Base-by-base conservation (phyloP, 331 rosid genomes). In the Erythrophleum ivorense region DNA sequence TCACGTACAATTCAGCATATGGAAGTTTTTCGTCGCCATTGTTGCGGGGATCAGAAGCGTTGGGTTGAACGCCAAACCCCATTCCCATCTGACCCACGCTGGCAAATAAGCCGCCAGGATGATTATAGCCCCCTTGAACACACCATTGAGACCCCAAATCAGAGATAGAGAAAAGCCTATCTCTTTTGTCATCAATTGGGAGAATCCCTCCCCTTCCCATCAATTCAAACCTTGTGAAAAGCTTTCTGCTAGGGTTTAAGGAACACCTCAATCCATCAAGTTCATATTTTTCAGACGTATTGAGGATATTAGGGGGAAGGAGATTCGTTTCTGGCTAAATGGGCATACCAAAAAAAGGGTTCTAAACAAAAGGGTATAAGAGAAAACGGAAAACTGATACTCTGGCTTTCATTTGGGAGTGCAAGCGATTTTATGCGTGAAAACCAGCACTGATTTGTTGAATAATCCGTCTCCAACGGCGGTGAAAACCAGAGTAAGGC, bases 11-110 rank as follows among this genome's bases (percentile, higher is more conserved):
- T 75, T 90, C 98, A 13, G 87, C 31, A 66, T 84, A 90, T 4
- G 95, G 93, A 40, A 91, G 86, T 75, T 89, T 93, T 59, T 87
- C 48, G 19, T 87, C 88, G 31, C 78, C 91, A 62, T 82, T 80
- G 78, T 87, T 69, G 49, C 84, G 90, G 34, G 93, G 82, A 73
- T 86, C 85, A 50, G 85, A 52, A 54, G 97, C 45, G 80, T 80
- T 80, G 67, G 88, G 85, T 29, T 91, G 89, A 81, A 85, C 85
- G 11, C 94, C 97, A 18, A 94, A 85, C 9, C 97, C 97, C 86
- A 91, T 71, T 55, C 96, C 98, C 87, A 92, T 88, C 83, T 91
- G 97, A 67, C 94, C 89, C 3, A 96, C 86, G 81, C 97, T 87
- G 11, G 98, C 98, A 63, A 96, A 91, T 76, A 95, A 83, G 29